phyloP scores from a whole-genome alignment of 257 asterid species.

The Rehmannia glutinosa region DNA sequence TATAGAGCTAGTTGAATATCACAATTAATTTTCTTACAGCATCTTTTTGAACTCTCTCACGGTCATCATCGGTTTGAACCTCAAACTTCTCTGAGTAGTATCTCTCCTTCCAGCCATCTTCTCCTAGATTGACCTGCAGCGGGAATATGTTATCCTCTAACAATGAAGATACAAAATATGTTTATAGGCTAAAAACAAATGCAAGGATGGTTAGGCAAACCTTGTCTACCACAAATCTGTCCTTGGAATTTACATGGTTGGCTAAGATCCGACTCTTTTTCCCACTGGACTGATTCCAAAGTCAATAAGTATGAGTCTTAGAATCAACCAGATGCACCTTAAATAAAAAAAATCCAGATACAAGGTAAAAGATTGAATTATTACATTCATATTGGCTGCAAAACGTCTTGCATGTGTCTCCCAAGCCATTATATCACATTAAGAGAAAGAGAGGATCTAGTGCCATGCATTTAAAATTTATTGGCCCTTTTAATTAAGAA shows the following conservation, averaged over 20 bases:
- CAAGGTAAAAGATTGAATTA: neutral
- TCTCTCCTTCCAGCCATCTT: constrained; percentile 63
- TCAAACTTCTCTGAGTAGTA: constrained; percentile 53
- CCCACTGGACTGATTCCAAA: constrained; percentile 23
- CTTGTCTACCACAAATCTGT: constrained; percentile 36
- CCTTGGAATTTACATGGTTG: neutral
- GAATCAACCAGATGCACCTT: constrained; percentile 10
- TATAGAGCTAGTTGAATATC: neutral
- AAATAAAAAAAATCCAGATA: constrained; percentile 6
- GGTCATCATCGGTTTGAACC: constrained; percentile 34
- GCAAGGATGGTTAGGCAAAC: constrained; percentile 26
- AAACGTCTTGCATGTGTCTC: neutral
- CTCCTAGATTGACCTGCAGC: constrained; percentile 56
- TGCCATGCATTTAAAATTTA: neutral
- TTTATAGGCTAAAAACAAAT: constrained; percentile 1
- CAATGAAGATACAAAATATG: neutral
- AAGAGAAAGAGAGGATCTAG: neutral
- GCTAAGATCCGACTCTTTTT: neutral
- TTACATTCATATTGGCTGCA: constrained; percentile 21
- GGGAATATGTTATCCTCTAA: constrained; percentile 11
- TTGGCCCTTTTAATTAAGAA: constrained; percentile 1
- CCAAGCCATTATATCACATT: constrained; percentile 12
- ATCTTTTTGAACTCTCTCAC: constrained; percentile 27
- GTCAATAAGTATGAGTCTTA: constrained; percentile 10
- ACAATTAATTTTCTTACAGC: constrained; percentile 39